These are phyloP conservation scores for Scutellaria galericulata DNA, from an alignment of 257 asterid species.

Conservation along the genomic window DNA sequence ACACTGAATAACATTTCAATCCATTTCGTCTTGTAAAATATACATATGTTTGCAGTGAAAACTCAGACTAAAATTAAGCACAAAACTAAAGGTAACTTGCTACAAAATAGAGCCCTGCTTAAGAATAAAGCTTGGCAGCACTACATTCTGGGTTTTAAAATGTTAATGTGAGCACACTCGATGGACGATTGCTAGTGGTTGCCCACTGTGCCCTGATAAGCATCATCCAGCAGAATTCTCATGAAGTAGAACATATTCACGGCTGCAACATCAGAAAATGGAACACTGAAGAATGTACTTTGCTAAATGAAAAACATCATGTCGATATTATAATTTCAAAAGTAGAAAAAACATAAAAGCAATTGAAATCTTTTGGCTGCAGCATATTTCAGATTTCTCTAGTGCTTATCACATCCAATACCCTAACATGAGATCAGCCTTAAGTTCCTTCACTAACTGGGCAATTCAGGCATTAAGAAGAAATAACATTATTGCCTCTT, in stretches of 20 bases:
- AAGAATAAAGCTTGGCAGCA: slow-evolving; percentile 23
- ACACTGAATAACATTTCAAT: slow-evolving; percentile 3
- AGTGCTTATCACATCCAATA: neutral
- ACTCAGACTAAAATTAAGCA: neutral
- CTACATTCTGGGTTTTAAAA: slow-evolving; percentile 1
- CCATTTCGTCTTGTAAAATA: slow-evolving; percentile 26
- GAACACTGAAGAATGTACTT: neutral
- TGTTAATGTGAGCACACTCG: slow-evolving; percentile 1
- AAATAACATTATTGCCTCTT: neutral
- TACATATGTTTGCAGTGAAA: slow-evolving; percentile 18
- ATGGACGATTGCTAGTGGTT: neutral
- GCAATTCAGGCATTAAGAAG: neutral
- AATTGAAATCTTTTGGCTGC: neutral
- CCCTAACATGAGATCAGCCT: neutral
- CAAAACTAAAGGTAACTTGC: neutral
- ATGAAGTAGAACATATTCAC: slow-evolving; percentile 88
- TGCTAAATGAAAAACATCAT: too few species aligned
- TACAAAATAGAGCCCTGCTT: slow-evolving; percentile 15
- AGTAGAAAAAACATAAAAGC: neutral
- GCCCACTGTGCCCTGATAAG: slow-evolving; percentile 1
- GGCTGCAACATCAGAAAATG: slow-evolving; percentile 60
- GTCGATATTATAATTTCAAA: neutral
- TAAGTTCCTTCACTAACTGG: neutral
- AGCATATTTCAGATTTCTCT: slow-evolving; percentile 2
- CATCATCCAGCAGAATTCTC: slow-evolving; percentile 76